Base-by-base conservation (phyloP, 2,329 filamentous ascomycete species). In the Fusarium armeniacum region DNA sequence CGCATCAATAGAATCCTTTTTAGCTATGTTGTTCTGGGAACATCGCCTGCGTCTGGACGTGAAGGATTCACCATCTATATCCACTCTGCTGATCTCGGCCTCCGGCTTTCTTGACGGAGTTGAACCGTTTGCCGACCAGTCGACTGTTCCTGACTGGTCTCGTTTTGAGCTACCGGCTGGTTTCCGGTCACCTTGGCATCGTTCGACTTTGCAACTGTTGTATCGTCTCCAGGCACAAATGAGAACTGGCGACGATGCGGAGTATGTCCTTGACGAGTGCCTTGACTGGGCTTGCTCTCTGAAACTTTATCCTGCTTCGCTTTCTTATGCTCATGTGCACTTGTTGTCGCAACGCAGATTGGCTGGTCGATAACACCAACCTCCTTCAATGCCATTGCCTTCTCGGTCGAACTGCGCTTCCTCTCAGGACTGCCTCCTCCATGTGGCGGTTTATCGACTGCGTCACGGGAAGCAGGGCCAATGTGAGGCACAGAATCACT, bases 221-320 rank as follows among this genome's bases (percentile, higher is more conserved):
- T 62, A 54, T 76, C 72, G 36, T 76, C 72, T 50, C 74, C 75
- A 24, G 69, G 67, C 28, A 75, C 71, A 52, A 77, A 77, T 4
- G 75, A 77, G 47, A 77, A 77, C 32, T 72, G 69, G 51, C 76
- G 72, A 44, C 58, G 69, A 52, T 77, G 71, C 18, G 30, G 61
- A 52, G 30, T 24, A 18, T 38, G 30, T 35, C 41, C 47, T 36
- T 33, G 43, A 9, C 57, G 53, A 45, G 22, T 41, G 35, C 20
- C 44, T n/a, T 41, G 26, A 28, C 20, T 47, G 11, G 50, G 36
- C 43, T 52, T 32, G 51, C 32, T 30, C 20, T 44, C 59, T 40
- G n/a, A 45, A 45, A 46, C 46, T 33, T 15, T 51, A 32, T 53
- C 52, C 9, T 45, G 30, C 35, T 44, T 47, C 24, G 32, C 55